Evolutionary conservation across 345 rosid species (phyloP).

Genomic region (Nasturtium officinale): DNA sequence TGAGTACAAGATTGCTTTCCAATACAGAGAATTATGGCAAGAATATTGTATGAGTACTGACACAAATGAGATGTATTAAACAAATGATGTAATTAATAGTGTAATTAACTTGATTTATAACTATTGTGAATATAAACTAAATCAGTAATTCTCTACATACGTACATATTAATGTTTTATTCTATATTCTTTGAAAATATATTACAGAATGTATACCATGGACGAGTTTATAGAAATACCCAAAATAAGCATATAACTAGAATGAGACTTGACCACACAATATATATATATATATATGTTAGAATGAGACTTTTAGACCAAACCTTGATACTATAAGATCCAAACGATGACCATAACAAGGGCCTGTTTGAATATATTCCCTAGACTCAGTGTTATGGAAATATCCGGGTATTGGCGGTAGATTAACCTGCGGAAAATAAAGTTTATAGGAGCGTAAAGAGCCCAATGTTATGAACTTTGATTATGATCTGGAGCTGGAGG

Average conservation of each 20-base stretch:
- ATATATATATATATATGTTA: no score
- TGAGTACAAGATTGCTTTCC: conserved; percentile 12
- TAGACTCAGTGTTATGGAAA: neutral
- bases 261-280: neutral
- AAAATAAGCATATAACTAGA: neutral
- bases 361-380: conserved; percentile 15
- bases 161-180: conserved; percentile 6
- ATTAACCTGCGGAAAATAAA: neutral
- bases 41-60: conserved; percentile 33
- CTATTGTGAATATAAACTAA: neutral
- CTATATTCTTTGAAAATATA: neutral
- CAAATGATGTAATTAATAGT: conserved; percentile 11
- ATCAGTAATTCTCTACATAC: neutral
- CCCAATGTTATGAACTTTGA: no score
- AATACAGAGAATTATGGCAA: conserved; percentile 32
- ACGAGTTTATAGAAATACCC: neutral
- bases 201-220: neutral
- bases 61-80: conserved; percentile 37
- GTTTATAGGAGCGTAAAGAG: neutral
- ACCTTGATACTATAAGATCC: neutral
- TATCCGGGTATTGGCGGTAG: neutral
- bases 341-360: conserved; percentile 14
- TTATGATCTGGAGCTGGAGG: neutral
- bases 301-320: neutral
- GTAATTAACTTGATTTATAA: conserved; percentile 6